Base-by-base conservation (phyloP, 805 yeast species). In the Isabelozyma pseudorhagii region DNA sequence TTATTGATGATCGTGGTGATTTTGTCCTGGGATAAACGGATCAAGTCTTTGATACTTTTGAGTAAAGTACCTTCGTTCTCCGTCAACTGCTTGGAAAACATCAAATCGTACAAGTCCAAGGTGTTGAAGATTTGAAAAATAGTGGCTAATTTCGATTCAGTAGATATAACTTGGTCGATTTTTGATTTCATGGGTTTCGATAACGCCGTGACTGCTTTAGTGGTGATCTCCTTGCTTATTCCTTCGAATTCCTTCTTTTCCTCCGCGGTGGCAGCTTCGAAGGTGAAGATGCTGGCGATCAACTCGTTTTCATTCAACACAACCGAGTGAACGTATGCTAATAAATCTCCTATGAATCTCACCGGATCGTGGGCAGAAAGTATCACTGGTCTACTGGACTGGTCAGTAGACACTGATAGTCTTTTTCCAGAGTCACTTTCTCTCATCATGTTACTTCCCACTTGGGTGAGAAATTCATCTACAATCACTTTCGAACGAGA, bases 281-380 rank as follows among this genome's bases (percentile, higher is more conserved):
- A 39, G 6, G 59, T 57, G 52, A 93, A 84, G 46, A 93, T 67
- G 15, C 83, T 76, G 8, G 77, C 76, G 5, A 93, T 77, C 29
- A 85, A 75, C 61, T 94, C 99, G 40, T 83, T 78, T 65, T 94
- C 99, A 67, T 89, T 89, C 4, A 91, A 96, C 29, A 91, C 84
- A 4, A 89, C 78, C 1, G 92, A 81, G 62, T 94, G 97, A 1
- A 91, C 78, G 72, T 87, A 88, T 0, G 98, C 98, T 38, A 94
- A 70, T 31, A 94, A 77, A 62, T 91, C 97, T 25, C 97, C 96
- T 14, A 89, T 74, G 54, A 84, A 92, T 48, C 97, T 75, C 25
- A 84, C 74, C 1, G 97, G 88, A 62, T 93, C 97, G 63, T 87
- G 87, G 0, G 88, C 85, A 8, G 85, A 80, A 42, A 85, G 68